Evolutionary conservation across 352 stramenopile genomes (phyloP), one percentile per base, ranked within the genome.

Genomic region (Phytophthora pistaciae): DNA sequence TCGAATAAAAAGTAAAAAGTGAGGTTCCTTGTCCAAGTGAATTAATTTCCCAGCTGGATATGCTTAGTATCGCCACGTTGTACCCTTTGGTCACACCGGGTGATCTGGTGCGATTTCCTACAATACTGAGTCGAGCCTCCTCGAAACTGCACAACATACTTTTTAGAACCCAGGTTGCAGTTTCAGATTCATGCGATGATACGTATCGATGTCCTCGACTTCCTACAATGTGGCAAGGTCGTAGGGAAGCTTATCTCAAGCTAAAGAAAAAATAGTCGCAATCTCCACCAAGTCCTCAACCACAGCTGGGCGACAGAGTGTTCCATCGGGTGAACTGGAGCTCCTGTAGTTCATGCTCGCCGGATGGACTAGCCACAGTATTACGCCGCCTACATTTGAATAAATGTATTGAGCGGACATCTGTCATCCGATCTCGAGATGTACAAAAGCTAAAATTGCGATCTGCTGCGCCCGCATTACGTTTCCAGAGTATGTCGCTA

Each of bases 381-480:
- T 42, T 42, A 5, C 36, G 3, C 36, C 36, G 5, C 11, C 11
- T 42, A 42, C 36, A 42, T 42, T 16, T 48, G 20, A 50, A 50
- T 5, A 50, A 60, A 71, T 42, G 36, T 42, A 42, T 42, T 10
- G 36, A 42, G 36, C 11, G 4, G 36, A 42, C 36, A 42, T 42
- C 36, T 42, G 36, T 13, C 36, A 42, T 42, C 25, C 36, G 36
- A 42, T 42, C 36, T 42, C 36, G 36, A 42, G 36, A 42, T 60
- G 46, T 56, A 57, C 44, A 5, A 57, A n/a, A 61, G 56, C 56
- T 70, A 70, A 63, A 59, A 70, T 21, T 65, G 56, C 36, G 64
- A 71, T 71, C 48, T 71, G 64, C 64, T 60, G 21, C 13, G 13
- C 1, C 40, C 21, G 61, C 36, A 16, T 13, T 42, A 42, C 36